Conservation (phyloP, 257 asterid genomes). For the Przewalskia tangutica region DNA sequence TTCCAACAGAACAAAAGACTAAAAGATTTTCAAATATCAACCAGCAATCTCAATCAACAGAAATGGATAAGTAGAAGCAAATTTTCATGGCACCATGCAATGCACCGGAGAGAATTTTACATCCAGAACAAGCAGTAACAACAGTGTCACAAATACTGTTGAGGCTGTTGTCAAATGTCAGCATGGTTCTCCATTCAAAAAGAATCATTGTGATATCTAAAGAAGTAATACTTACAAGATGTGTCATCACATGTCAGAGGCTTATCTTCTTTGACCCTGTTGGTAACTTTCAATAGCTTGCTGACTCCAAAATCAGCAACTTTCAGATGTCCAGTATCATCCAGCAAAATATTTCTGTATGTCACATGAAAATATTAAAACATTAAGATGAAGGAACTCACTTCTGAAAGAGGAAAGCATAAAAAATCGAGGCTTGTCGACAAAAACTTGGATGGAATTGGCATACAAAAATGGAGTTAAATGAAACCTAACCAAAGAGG, state of each 20-base stretch:
- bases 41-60: neutral
- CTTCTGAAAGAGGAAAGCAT: neutral
- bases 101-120: neutral
- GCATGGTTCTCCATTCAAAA: neutral
- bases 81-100: neutral
- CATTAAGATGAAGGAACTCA: neutral
- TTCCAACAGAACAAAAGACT: conserved; percentile 7
- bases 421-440: too few species aligned
- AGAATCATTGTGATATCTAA: neutral
- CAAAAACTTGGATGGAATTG: neutral
- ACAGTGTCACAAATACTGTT: neutral
- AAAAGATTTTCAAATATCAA: neutral
- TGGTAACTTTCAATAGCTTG: conserved; percentile 73
- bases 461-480: neutral
- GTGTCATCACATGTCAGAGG: conserved; percentile 41
- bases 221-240: conserved; percentile 58
- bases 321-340: conserved; percentile 91
- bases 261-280: conserved; percentile 58
- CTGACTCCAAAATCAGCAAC: conserved; percentile 97
- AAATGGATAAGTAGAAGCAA: neutral
- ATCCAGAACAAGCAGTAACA: neutral
- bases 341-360: conserved; percentile 86
- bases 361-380: conserved; percentile 6
- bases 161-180: neutral
- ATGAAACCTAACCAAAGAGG: neutral